Base-by-base conservation (phyloP, 2,329 filamentous ascomycete genomes). In the Lecanicillium sp. region DNA sequence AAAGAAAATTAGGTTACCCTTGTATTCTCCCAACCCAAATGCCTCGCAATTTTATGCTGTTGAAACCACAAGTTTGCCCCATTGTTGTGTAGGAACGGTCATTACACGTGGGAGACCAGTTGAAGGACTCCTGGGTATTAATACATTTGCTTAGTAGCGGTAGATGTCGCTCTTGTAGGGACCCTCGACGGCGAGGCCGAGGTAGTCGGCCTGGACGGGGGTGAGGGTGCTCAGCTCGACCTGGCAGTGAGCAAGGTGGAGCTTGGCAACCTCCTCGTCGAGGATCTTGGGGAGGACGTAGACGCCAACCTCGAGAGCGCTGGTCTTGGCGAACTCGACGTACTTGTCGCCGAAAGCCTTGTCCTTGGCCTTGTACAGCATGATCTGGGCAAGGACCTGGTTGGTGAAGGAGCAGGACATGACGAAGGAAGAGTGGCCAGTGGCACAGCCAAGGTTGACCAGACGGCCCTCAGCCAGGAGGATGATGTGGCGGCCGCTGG, bases 331-430 rank as follows among this genome's bases (percentile, higher is more conserved):
- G 65, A 95, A 98, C 72, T 96, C 92, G 57, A 89, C 71, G 73
- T 96, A 94, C 79, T 96, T 96, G 71, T 86, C 73, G 69, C 83
- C 79, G 66, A 94, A 98, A 42, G 73, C 83, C 62, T 77, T 78
- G 64, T 97, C 89, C 57, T 83, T 76, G 58, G 81, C 83, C 84
- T 97, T 97, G 85, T 71, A 98, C 60, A 98, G 75, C 75, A 94
- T 84, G 73, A 98, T 97, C 77, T 98, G 92, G 53, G 92, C 92
- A 65, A 98, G 87, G 58, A 97, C 92, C 79, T 98, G 92, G 84
- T 98, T 98, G 79, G 89, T 94, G 84, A 98, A 98, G 49, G 90
- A 97, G 84, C 92, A 98, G 57, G 89, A 96, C 92, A 98, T 97
- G 53, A 98, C 92, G 70, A 98, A 98, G 38, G 90, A 97, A 54